Evolutionary conservation across 345 rosid genomes (phyloP), one percentile per base, ranked within the genome.

Genomic region (Sisymbrium altissimum): DNA sequence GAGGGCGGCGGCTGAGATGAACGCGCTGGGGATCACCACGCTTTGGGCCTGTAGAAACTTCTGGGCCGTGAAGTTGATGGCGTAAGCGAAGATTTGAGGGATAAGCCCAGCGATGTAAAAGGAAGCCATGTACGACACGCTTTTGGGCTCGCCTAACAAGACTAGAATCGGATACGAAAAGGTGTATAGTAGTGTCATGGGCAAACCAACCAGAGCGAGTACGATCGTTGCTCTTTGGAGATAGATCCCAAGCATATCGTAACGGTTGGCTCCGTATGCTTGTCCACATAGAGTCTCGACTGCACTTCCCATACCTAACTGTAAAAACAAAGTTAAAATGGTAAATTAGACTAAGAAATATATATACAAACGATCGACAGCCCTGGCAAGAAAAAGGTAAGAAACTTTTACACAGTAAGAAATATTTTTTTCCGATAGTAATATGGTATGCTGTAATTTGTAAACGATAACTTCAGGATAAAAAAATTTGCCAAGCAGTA

Each of bases 251-350:
- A 92, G 79, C 92, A 87, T 86, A 15, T 83, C 88, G 13, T 80
- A 79, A 3, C 80, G 76, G 2, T 65, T 68, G 3, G 89, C 90
- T 0, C 96, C 97, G 17, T 83, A 87, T 0, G 96, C 96, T 81
- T 92, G 97, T 9, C 96, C 96, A 19, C 97, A 89, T 10, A 92
- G 74, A 0, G 97, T 92, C 64, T 89, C 96, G 15, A 88, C 94
- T 0, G 98, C 98, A 50, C 98, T 92, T 65, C 98, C 96, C 96
- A 88, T 83, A 4, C 90, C 93, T 10, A 88, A 67, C 92, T 87
- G 78, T 41, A 59, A 11, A n/a, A 17, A 11, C 45, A 1, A 55
- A 55, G 39, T n/a, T 30, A 32, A 30, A 30, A 52, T 13, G 35
- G 2, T 53, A 53, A 6, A 40, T 8, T 35, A 35, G 3, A 27